These are phyloP conservation scores for Epichloe coenophiala DNA, from an alignment of 2,329 filamentous ascomycete genomes.

Conservation along the genomic window DNA sequence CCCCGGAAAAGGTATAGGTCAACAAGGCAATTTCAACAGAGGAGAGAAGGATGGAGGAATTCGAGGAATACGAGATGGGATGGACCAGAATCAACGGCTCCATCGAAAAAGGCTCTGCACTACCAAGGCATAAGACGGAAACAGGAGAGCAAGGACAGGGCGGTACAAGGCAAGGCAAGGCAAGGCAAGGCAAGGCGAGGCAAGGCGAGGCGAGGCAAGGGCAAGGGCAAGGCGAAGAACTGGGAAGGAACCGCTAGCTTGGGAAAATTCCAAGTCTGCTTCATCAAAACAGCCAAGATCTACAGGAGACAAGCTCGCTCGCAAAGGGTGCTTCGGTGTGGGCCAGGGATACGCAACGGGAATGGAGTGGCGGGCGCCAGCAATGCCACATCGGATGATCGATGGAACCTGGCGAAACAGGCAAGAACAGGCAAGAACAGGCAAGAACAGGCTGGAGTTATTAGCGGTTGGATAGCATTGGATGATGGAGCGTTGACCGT, in stretches of 20 bases:
- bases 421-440: no score
- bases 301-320: no score
- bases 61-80: not conserved
- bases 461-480: no score
- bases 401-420: not conserved
- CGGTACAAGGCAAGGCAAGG: no score
- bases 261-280: no score
- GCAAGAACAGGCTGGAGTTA: not conserved
- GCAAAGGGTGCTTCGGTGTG: not conserved
- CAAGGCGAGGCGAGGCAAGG: no score
- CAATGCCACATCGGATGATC: not conserved
- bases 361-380: not conserved
- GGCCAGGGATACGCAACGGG: not conserved
- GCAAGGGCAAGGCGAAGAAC: no score
- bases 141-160: not conserved
- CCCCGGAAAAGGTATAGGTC: not conserved
- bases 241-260: no score
- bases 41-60: not conserved
- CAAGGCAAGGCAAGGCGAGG: no score
- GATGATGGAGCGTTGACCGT: no score
- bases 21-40: not conserved
- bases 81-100: not conserved
- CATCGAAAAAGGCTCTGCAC: not conserved
- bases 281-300: no score
- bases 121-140: not conserved